A percentile compares a stretch with the other conserved stretches of the same genome.
Conservation (phyloP, 495 filamentous ascomycete species). For the Cairneyella variabilis region DNA sequence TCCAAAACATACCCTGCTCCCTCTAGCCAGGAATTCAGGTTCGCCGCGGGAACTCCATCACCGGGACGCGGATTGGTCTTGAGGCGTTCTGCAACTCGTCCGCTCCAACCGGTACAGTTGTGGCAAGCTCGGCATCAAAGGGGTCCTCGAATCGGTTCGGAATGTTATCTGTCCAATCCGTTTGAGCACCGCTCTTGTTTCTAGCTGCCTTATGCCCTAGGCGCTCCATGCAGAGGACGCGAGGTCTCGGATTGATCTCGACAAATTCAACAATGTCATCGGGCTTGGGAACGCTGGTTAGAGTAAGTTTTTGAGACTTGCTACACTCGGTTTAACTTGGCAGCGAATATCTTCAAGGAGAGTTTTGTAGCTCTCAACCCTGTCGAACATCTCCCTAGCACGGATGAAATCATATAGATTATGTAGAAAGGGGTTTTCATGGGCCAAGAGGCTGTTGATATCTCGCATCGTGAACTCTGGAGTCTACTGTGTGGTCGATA, state of each 20-base stretch:
- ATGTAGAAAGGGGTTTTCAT: slow-evolving; percentile 17
- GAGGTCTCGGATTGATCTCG: slow-evolving; percentile 25
- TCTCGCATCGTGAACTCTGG: slow-evolving; percentile 26
- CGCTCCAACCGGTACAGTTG: slow-evolving; percentile 14
- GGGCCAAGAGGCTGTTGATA: slow-evolving; percentile 18
- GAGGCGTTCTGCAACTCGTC: slow-evolving; percentile 16
- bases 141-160: slow-evolving; percentile 21
- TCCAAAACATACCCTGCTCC: slow-evolving; percentile 22
- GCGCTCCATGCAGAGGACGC: not conserved
- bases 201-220: not conserved
- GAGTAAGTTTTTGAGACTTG: not conserved
- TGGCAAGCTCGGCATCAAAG: slow-evolving; percentile 21
- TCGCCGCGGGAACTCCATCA: slow-evolving; percentile 23
- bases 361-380: slow-evolving; percentile 23
- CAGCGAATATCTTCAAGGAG: slow-evolving; percentile 24
- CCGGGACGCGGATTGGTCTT: slow-evolving; percentile 20
- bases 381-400: slow-evolving; percentile 22
- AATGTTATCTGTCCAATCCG: slow-evolving; percentile 24
- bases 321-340: slow-evolving; percentile 6
- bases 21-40: slow-evolving; percentile 25
- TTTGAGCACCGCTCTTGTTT: slow-evolving; percentile 16
- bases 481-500: slow-evolving; percentile 11
- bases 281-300: slow-evolving; percentile 17
- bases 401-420: slow-evolving; percentile 24
- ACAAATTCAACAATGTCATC: slow-evolving; percentile 29